Evolutionary conservation across 225 moss, liverwort and hornwort genomes (phyloP), one percentile per base, ranked within the genome.

Genomic region (Asterella californica): DNA sequence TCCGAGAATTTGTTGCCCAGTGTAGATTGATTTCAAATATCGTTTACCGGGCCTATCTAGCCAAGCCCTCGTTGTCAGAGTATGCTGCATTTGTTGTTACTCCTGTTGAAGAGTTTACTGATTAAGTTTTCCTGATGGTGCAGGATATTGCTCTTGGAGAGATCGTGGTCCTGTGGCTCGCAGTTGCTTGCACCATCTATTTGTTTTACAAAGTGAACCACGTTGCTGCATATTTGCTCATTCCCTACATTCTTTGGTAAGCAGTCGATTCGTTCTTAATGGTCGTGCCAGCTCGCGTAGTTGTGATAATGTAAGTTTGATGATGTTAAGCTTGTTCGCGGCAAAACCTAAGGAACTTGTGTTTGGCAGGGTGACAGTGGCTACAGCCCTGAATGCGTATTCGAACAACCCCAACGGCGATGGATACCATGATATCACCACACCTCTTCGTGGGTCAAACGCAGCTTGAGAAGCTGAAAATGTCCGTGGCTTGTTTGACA

Each of bases 161-260:
- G 78, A 93, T 97, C 24, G 80, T 90, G 66, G 71, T 97, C 61
- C 78, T 97, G 9, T 93, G 91, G 92, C 53, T 94, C 78, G 90
- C 94, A 49, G 78, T 97, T 59, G 89, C 85, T 66, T 90, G 78
- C 65, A 97, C 92, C n/a, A 90, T 93, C 46, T 91, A 88, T 75
- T 85, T 93, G 67, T 97, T 94, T 86, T 88, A 78, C 83, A 76
- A 70, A 7, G 90, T 87, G 54, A 84, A 82, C 45, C 71, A 79
- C 76, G 55, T 91, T 54, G 94, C 96, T 72, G 90, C 86, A 33
- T 91, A 91, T 79, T 76, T 97, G 83, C 81, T 97, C 80, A 78
- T 97, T 59, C 96, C 96, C 45, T 97, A 94, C 73, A 86, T 97
- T 72, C 79, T 76, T 70, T 97, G 96, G 96, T 96, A 87, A 65